These are phyloP conservation scores for Talaromyces islandicus DNA, from an alignment of 2,329 filamentous ascomycete genomes.

Conservation along the genomic window DNA sequence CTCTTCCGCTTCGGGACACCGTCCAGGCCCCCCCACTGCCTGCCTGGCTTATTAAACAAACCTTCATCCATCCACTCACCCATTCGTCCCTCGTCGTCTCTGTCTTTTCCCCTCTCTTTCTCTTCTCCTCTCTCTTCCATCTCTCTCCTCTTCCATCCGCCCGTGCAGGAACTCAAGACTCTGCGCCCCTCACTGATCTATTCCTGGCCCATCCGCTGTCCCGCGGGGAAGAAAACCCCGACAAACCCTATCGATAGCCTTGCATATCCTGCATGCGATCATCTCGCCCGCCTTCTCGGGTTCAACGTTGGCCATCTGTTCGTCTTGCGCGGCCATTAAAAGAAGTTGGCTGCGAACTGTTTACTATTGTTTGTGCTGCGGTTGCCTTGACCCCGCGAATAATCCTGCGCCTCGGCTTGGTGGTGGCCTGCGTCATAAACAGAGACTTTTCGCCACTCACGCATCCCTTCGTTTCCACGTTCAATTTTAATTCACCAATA, in stretches of 20 bases:
- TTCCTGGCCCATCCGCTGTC: background rate
- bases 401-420: background rate
- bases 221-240: background rate
- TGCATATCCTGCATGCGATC: background rate
- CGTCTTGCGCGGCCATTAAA: background rate
- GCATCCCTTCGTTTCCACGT: background rate
- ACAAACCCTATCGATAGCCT: background rate
- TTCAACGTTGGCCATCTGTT: background rate
- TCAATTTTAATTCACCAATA: background rate
- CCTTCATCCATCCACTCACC: background rate
- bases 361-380: background rate
- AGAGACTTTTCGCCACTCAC: background rate
- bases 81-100: background rate
- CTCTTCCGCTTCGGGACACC: conserved; percentile 9
- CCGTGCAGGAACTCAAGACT: background rate
- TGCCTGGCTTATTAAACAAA: background rate
- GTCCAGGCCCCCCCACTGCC: background rate
- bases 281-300: background rate
- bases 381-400: background rate
- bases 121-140: background rate
- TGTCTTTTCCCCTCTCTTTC: background rate
- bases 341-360: background rate
- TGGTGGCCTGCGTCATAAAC: background rate
- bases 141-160: background rate
- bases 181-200: background rate